Base-by-base conservation (phyloP, 2,329 filamentous ascomycete genomes). In the Penicillium hordei region DNA sequence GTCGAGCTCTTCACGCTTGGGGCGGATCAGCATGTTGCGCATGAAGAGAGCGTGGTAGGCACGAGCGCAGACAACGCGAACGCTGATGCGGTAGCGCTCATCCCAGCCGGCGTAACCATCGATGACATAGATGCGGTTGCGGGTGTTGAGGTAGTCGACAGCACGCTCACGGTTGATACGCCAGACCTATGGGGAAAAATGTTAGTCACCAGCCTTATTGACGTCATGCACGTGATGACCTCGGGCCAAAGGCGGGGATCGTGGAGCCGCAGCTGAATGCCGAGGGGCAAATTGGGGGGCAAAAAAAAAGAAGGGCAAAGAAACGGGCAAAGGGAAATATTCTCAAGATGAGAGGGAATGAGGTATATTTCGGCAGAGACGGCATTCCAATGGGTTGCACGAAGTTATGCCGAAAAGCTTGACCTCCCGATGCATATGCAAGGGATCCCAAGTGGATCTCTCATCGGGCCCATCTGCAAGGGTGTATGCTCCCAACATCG, bases 31-130 rank as follows among this genome's bases (percentile, higher is more conserved):
- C 94, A 99, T 99, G 85, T 99, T 99, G 75, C 93, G 91, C 94
- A 99, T 99, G 87, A 99, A 99, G 65, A 99, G 87, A 62, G 94
- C 94, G 85, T 99, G 94, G 85, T 99, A 99, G 79, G 94, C 94
- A 76, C 94, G 93, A 67, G 94, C 94, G 82, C 94, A 99, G 75
- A 99, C 93, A 65, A 99, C 93, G 73, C 94, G 93, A 71, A 99
- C 94, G 72, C 88, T 90, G 81, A 99, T 97, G 68, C 93, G 86
- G 84, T 99, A 99, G 78, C 94, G 93, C 83, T 95, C 89, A 71
- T 99, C 94, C 94, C 94, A 99, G 77, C 94, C 94, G 67, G 94
- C 94, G 76, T 89, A 99, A 65, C 94, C 94, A 77, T 99, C 94
- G 66, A 99, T 85, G 66, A 99, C 94, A 79, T 99, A 99, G 82